phyloP scores from a whole-genome alignment of 2,329 filamentous ascomycete genomes.

The Aspergillus phoenicis region DNA sequence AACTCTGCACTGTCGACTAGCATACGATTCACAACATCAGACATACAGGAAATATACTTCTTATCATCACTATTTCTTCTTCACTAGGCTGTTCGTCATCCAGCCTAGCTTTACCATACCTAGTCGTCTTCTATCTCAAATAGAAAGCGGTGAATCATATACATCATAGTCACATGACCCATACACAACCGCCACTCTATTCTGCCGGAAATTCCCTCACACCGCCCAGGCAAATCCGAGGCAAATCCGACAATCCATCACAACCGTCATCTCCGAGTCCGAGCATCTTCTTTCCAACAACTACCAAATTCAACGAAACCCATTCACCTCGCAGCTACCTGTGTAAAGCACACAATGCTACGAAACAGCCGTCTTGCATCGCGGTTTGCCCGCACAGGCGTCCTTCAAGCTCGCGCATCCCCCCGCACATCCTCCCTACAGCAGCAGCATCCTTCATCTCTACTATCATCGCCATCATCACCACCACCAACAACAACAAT shows the following conservation, averaged over 20 bases:
- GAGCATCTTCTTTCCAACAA: background rate
- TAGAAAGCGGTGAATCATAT: too few relatives aligned
- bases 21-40: too few relatives aligned
- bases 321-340: background rate
- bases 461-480: background rate
- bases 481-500: background rate
- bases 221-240: background rate
- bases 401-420: background rate
- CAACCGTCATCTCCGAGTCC: background rate
- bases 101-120: too few relatives aligned
- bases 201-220: too few relatives aligned
- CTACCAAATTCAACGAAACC: background rate
- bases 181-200: too few relatives aligned
- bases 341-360: background rate
- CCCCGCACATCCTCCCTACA: background rate
- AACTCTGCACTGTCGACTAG: too few relatives aligned
- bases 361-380: background rate
- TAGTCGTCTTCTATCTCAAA: too few relatives aligned
- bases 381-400: background rate
- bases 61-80: too few relatives aligned
- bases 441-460: background rate
- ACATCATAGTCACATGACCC: background rate
- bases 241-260: background rate
- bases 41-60: too few relatives aligned
- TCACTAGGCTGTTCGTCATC: too few relatives aligned